Percentiles rank a stretch among this genome's conserved stretches.
phyloP scores from a whole-genome alignment of 2,329 filamentous ascomycete species.

The Ophiostoma sp. region DNA sequence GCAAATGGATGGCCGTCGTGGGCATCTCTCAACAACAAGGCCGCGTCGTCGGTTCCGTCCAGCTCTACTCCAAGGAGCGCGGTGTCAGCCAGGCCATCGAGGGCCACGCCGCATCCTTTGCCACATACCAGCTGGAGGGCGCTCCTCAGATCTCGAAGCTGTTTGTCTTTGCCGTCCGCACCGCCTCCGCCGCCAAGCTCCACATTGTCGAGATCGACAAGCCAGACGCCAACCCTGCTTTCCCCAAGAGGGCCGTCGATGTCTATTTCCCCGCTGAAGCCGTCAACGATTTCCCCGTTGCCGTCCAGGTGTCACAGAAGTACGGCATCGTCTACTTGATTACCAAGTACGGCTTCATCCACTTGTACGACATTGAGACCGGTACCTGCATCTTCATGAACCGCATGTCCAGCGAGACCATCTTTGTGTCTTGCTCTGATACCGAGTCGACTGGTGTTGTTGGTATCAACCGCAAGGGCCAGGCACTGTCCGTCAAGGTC shows the following conservation, averaged over 20 bases:
- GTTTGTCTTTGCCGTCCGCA: slow-evolving; percentile 93
- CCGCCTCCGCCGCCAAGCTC: slow-evolving; percentile 83
- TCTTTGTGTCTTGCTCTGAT: slow-evolving; percentile 89
- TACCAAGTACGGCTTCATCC: slow-evolving; percentile 98
- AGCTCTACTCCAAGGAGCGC: slow-evolving; percentile 91
- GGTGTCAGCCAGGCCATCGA: slow-evolving; percentile 98
- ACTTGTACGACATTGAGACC: slow-evolving; percentile 95
- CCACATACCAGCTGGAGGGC: slow-evolving; percentile 80
- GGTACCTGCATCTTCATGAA: slow-evolving; percentile 99
- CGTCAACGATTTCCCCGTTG: slow-evolving; percentile 93
- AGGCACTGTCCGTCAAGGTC: slow-evolving; percentile 88
- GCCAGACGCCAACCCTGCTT: slow-evolving; percentile 77
- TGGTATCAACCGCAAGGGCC: slow-evolving; percentile 94
- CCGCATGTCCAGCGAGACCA: slow-evolving; percentile 97
- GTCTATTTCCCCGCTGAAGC: slow-evolving; percentile 97
- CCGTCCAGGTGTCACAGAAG: slow-evolving; percentile 93
- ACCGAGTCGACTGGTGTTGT: slow-evolving; percentile 80
- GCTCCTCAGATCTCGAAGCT: slow-evolving; percentile 88
- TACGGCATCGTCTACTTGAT: slow-evolving; percentile 97
- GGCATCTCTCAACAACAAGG: slow-evolving; percentile 92
- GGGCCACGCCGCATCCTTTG: slow-evolving; percentile 92
- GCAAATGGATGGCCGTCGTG: slow-evolving; percentile 97
- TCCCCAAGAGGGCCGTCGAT: slow-evolving; percentile 93
- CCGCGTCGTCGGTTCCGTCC: slow-evolving; percentile 91
- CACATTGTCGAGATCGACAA: slow-evolving; percentile 98